A percentile compares a stretch with the other conserved stretches of the same genome.
These are phyloP conservation scores for Saprolegnia diclina DNA, from an alignment of 352 stramenopile species.

Conservation along the genomic window DNA sequence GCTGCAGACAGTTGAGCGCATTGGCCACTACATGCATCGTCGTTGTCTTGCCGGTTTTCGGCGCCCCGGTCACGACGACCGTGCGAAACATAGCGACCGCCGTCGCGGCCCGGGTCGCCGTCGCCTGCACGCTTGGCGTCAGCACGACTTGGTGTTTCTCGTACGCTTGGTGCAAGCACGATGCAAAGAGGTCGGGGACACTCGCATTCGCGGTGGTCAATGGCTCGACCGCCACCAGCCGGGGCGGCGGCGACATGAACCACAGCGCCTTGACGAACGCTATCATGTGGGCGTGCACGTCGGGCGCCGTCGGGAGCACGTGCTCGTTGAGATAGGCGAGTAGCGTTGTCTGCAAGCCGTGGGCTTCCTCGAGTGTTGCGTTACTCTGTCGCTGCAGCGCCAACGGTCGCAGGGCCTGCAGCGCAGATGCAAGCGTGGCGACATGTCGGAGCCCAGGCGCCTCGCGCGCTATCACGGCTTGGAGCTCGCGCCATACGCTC, in stretches of 20 bases:
- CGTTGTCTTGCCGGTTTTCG: slow-evolving; percentile 22
- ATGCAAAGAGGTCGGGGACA: not conserved
- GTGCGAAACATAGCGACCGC: not conserved
- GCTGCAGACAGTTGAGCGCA: slow-evolving; percentile 14
- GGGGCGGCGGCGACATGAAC: not conserved
- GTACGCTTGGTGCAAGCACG: not conserved
- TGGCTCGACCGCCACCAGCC: not conserved
- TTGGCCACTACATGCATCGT: not conserved
- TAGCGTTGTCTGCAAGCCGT: slow-evolving; percentile 26
- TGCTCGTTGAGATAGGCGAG: slow-evolving; percentile 31
- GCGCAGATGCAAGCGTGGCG: slow-evolving; percentile 17
- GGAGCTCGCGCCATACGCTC: slow-evolving; percentile 30
- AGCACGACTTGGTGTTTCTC: slow-evolving; percentile 2
- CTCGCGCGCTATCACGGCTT: not conserved
- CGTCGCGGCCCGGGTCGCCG: no score
- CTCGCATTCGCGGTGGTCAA: not conserved
- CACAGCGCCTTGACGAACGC: not conserved
- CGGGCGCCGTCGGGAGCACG: not conserved
- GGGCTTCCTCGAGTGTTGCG: slow-evolving; percentile 26
- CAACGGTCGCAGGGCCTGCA: slow-evolving; percentile 18
- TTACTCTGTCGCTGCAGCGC: not conserved
- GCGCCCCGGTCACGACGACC: slow-evolving; percentile 11
- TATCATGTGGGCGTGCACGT: not conserved
- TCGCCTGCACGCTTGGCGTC: not conserved
- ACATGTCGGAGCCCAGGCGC: not conserved